Evolutionary conservation across 305 asterid genomes (phyloP), one percentile per base, ranked within the genome.

Genomic region (Fraxinus dipetala): DNA sequence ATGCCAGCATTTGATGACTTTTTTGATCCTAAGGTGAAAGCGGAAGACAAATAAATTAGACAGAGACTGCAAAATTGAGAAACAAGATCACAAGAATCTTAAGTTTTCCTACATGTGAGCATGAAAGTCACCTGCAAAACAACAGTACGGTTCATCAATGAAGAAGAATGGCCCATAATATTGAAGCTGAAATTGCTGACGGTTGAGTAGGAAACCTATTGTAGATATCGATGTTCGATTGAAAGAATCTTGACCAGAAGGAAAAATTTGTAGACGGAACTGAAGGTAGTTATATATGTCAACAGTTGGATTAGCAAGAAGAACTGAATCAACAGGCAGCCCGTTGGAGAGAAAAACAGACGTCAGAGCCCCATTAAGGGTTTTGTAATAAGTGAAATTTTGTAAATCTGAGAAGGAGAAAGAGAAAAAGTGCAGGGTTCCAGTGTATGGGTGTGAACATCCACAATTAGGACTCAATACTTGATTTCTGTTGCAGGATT

Each of bases 151-250:
- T 35, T 91, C 90, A 45, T 90, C 90, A 38, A 86, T 76, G 85
- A 90, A 93, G 91, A 79, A 89, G 86, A 87, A 91, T 38, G 99
- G 99, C 74, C 99, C 99, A 65, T 80, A 93, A 80, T 86, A 85
- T n/a, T 82, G 56, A 79, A 95, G 77, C 11, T 16, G 34, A 77
- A 91, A 91, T 36, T 85, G 86, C 77, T 95, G 98, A 65, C 96
- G 93, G 81, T 92, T 95, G 82, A 95, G 95, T 76, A 92, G 40
- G 75, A 82, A 93, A 73, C 97, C 92, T 11, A 93, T 89, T 14
- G 78, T 76, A 22, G 97, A 87, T 83, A 90, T 80, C 26, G 94
- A 84, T 45, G 93, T 86, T 40, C 93, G 87, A 75, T 91, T 87
- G 86, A 95, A 93, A 6, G 84, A 84, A 77, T 87, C 88, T 84